Base-by-base conservation (phyloP, 2,329 filamentous ascomycete genomes). In the Aciculosporium take region DNA sequence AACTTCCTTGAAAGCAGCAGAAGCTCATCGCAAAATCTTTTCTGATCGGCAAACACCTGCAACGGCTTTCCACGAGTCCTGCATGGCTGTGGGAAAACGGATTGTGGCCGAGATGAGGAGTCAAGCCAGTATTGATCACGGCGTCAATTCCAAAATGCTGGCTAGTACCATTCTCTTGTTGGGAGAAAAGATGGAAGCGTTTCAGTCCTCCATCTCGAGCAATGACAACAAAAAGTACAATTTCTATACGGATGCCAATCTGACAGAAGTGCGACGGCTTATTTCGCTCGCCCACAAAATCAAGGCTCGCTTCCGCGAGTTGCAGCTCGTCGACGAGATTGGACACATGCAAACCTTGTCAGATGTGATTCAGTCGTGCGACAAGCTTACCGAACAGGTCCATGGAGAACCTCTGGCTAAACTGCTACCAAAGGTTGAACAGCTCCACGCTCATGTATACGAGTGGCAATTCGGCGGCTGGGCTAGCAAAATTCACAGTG, bases 391-490 rank as follows among this genome's bases (percentile, higher is more conserved):
- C 2, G 72, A 80, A 41, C 76, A 94, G 51, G 70, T 76, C 18
- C 79, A 95, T 51, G 74, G 76, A 1, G 87, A 94, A 42, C 88
- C 91, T 0, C 68, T 98, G 4, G 87, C 87, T 1, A 88, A 83
- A 53, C 78, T 94, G 43, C 74, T 98, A 40, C 84, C 82, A 2
- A 85, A 83, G 55, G 72, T 91, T 3, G 93, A 99, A 59, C 86
- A 89, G 48, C 69, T 99, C 4, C 84, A 96, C 60, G 72, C 70
- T 0, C 79, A 81, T 49, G 75, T 98, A 37, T 81, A 95, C 48
- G 87, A 96, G 60, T 99, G 91, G 91, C 87, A 98, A 57, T 77
- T 77, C 55, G 76, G 76, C 27, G 79, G 82, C 32, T 88, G 94
- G 61, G 88, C 89, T 3, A 94, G 85, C 64, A 77, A 77, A 47